Evolutionary conservation across 495 filamentous ascomycete genomes (phyloP).

Genomic region (Endocarpon pusillum): DNA sequence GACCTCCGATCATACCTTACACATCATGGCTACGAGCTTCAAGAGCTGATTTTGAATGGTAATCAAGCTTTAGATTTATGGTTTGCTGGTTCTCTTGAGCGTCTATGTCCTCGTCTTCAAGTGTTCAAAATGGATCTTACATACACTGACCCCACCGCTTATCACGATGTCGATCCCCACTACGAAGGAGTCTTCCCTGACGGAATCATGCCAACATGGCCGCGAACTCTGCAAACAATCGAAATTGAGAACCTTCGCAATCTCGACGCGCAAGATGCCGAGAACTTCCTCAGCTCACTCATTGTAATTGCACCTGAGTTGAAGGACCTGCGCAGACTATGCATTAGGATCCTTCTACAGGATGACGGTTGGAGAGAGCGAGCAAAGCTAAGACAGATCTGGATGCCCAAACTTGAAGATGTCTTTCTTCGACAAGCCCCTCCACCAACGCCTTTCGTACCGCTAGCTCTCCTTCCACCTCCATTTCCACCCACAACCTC

Average conservation of each 20-base stretch:
- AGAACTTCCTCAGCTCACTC: slow-evolving; percentile 60
- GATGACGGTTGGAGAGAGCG: slow-evolving; percentile 61
- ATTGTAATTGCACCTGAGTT: slow-evolving; percentile 47
- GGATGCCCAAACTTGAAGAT: slow-evolving; percentile 43
- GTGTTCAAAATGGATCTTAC: slow-evolving; percentile 55
- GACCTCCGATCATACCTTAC: slow-evolving; percentile 41
- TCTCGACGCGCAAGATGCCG: slow-evolving; percentile 44
- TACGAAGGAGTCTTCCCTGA: slow-evolving; percentile 43
- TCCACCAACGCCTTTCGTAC: slow-evolving; percentile 28
- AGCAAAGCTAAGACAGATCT: slow-evolving; percentile 51
- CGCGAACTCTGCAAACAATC: slow-evolving; percentile 43
- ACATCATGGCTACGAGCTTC: slow-evolving; percentile 42
- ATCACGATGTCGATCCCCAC: slow-evolving; percentile 51
- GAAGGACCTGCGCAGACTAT: slow-evolving; percentile 43
- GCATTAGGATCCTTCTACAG: slow-evolving; percentile 53
- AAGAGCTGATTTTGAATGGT: slow-evolving; percentile 50
- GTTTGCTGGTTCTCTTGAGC: slow-evolving; percentile 44
- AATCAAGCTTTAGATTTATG: slow-evolving; percentile 58
- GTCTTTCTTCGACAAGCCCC: slow-evolving; percentile 43
- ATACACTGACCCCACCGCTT: slow-evolving; percentile 40
- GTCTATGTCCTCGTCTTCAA: slow-evolving; percentile 48
- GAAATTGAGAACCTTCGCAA: slow-evolving; percentile 60
- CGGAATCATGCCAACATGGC: slow-evolving; percentile 57
- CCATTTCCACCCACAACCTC: background rate
- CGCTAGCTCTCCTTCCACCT: background rate